Evolutionary conservation across 495 filamentous ascomycete genomes (phyloP).

Genomic region (Aspergillus panamensis): DNA sequence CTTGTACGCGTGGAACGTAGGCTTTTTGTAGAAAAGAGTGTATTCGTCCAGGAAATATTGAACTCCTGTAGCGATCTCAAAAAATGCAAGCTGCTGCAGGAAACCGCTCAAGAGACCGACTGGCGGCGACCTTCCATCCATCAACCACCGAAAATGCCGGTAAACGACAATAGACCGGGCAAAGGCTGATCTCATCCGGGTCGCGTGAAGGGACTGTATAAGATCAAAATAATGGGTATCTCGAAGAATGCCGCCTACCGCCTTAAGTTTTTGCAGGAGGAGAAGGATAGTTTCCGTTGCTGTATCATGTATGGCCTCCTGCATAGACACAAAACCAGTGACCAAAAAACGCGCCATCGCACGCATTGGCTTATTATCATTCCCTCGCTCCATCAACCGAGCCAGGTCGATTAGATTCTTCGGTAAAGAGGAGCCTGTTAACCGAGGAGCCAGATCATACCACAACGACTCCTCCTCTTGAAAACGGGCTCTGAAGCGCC

Average conservation of each 20-base stretch:
- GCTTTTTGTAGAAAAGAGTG: slow-evolving; percentile 29
- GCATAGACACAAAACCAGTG: slow-evolving; percentile 20
- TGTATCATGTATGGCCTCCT: slow-evolving; percentile 20
- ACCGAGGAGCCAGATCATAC: slow-evolving; percentile 2
- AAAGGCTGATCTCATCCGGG: slow-evolving; percentile 23
- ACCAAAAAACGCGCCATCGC: slow-evolving; percentile 26
- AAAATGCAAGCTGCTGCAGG: slow-evolving; percentile 21
- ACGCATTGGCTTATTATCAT: slow-evolving; percentile 3
- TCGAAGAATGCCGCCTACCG: slow-evolving; percentile 25
- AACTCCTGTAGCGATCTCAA: slow-evolving; percentile 31
- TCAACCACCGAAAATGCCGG: slow-evolving; percentile 36
- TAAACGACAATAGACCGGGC: slow-evolving; percentile 37
- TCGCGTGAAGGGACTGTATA: slow-evolving; percentile 28
- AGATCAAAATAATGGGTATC: slow-evolving; percentile 26
- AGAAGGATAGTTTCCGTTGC: slow-evolving; percentile 28
- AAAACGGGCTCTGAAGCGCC: slow-evolving; percentile 13
- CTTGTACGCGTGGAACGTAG: slow-evolving; percentile 30
- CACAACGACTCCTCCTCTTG: slow-evolving; percentile 17
- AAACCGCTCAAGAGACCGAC: slow-evolving; percentile 24
- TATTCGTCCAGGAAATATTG: slow-evolving; percentile 56
- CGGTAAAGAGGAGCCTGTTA: slow-evolving; percentile 15
- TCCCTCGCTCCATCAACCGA: slow-evolving; percentile 5
- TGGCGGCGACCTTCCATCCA: slow-evolving; percentile 21
- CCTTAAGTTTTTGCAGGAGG: slow-evolving; percentile 25
- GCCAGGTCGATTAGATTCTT: slow-evolving; percentile 20